These are phyloP conservation scores for Diaporthe ilicicola DNA, from an alignment of 2,329 filamentous ascomycete genomes.

Conservation along the genomic window DNA sequence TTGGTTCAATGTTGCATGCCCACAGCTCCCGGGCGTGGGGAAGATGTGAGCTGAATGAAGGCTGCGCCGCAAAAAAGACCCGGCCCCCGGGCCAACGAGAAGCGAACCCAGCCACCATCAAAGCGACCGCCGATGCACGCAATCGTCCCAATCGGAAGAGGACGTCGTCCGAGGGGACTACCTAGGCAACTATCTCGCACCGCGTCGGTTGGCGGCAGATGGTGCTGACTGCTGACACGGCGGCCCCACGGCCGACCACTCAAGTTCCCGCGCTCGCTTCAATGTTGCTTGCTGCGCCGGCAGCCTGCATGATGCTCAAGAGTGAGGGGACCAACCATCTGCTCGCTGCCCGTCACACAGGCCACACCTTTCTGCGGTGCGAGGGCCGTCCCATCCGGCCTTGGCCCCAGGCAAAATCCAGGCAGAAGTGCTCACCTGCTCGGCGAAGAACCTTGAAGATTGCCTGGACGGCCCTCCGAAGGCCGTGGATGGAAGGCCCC, in stretches of 20 bases:
- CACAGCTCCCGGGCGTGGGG: constrained; percentile 6
- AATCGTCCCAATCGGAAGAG: constrained; percentile 28
- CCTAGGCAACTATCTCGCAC: no score
- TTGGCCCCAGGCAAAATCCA: background rate
- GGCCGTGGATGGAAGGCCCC: background rate
- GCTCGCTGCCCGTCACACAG: background rate
- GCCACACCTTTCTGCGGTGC: background rate
- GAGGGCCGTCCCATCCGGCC: background rate
- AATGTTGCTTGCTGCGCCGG: background rate
- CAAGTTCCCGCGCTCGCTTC: background rate
- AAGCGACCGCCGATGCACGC: constrained; percentile 2
- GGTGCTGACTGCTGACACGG: background rate
- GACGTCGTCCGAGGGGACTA: no score
- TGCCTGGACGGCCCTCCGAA: background rate
- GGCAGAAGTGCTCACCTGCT: background rate
- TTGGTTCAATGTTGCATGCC: background rate
- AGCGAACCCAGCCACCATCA: background rate
- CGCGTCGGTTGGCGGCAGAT: constrained; percentile 19
- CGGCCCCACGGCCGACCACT: background rate
- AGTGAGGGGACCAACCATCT: background rate
- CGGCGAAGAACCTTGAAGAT: background rate
- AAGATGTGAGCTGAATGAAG: constrained; percentile 8
- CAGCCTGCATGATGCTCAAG: constrained; percentile 19
- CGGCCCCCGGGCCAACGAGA: background rate
- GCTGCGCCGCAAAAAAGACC: constrained; percentile 14